Percentiles rank a stretch among this genome's conserved stretches.
phyloP scores from a whole-genome alignment of 1,284 basidiomycete genomes.

The Moniliophthora roreri region DNA sequence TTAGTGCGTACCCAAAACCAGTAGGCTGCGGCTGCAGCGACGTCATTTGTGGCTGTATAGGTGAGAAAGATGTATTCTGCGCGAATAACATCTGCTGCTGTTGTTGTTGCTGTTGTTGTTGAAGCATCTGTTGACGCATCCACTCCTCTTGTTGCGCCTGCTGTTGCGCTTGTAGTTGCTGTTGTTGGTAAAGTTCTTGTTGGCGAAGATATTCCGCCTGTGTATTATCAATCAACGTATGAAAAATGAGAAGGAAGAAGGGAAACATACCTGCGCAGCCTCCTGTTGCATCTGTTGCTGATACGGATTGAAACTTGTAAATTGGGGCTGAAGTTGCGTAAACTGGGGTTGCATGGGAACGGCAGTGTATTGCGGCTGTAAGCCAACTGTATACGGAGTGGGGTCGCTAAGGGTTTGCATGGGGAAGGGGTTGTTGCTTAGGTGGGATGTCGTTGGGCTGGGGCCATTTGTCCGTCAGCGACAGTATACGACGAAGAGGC shows the following conservation, averaged over 20 bases:
- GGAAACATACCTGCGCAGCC: constrained; percentile 53
- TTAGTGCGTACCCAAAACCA: constrained; percentile 64
- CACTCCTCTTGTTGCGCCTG: constrained; percentile 70
- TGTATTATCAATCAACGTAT: constrained; percentile 1
- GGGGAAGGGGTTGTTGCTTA: constrained; percentile 58
- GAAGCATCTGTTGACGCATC: constrained; percentile 66
- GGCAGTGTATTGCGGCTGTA: constrained; percentile 55
- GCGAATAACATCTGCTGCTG: constrained; percentile 52
- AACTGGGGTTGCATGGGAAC: constrained; percentile 60
- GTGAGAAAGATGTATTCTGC: too few relatives aligned
- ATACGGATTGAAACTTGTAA: constrained; percentile 91
- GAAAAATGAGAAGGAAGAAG: constrained; percentile 10
- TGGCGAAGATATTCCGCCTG: constrained; percentile 73
- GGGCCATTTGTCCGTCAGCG: constrained; percentile 25
- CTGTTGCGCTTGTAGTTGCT: constrained; percentile 46
- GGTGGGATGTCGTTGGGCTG: constrained; percentile 26
- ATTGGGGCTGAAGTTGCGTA: constrained; percentile 57
- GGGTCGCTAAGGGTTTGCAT: constrained; percentile 64
- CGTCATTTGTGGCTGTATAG: too few relatives aligned
- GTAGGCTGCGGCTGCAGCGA: constrained; percentile 62
- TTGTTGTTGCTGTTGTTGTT: constrained; percentile 58
- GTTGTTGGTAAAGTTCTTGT: constrained; percentile 65
- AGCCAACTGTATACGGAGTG: constrained; percentile 52
- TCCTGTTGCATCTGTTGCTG: constrained; percentile 93
- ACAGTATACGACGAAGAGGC: constrained; percentile 6